A percentile compares a stretch with the other conserved stretches of the same genome.
These are phyloP conservation scores for Oryza glumipatula DNA, from an alignment of 176 grass and related monocot genomes.

Conservation along the genomic window DNA sequence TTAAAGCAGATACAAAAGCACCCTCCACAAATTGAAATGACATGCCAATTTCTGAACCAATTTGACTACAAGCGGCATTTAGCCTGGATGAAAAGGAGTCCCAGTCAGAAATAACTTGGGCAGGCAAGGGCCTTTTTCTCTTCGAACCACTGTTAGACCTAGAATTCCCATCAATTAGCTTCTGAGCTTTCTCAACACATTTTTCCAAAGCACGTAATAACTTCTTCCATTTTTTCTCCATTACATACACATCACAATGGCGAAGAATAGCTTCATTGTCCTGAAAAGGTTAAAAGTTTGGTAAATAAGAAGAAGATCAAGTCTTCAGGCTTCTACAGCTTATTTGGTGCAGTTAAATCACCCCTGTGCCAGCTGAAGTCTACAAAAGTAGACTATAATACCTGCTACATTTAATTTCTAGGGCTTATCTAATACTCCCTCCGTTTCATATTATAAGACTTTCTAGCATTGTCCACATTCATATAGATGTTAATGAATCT, in stretches of 20 bases:
- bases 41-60: constrained; percentile 56
- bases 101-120: constrained; percentile 60
- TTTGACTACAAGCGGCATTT: constrained; percentile 57
- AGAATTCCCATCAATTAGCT: constrained; percentile 36
- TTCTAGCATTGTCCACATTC: too few relatives aligned
- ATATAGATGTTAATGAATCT: too few relatives aligned
- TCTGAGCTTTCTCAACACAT: constrained; percentile 33
- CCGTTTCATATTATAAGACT: too few relatives aligned
- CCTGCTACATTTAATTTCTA: background rate
- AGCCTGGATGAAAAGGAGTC: constrained; percentile 63
- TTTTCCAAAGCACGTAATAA: constrained; percentile 49
- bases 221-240: constrained; percentile 81
- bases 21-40: constrained; percentile 90
- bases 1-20: constrained; percentile 89
- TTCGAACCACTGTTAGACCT: constrained; percentile 57
- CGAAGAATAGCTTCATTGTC: constrained; percentile 54
- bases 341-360: constrained; percentile 23
- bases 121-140: constrained; percentile 70
- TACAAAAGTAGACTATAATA: background rate
- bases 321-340: background rate
- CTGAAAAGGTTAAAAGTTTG: constrained; percentile 49
- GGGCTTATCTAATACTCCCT: background rate
- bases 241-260: constrained; percentile 48
- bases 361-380: background rate
- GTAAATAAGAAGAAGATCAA: constrained; percentile 11